These are phyloP conservation scores for Eremochloa ophiuroides DNA, from an alignment of 176 grass and related monocot species.

Conservation along the genomic window DNA sequence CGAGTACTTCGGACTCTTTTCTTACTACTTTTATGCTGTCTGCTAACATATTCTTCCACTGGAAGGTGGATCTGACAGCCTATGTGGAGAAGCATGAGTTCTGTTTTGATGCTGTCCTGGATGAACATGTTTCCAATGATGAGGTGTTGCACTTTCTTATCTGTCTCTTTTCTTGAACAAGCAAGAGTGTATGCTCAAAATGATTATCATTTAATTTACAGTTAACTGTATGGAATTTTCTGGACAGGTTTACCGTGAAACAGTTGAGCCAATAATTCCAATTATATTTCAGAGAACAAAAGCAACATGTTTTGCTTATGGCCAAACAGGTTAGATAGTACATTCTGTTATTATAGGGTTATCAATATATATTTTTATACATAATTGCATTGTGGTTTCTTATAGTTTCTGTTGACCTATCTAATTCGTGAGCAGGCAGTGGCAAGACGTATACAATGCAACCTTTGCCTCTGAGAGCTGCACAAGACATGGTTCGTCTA, in stretches of 20 bases:
- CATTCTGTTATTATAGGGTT: slow-evolving; percentile 4
- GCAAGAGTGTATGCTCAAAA: background rate
- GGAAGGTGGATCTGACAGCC: slow-evolving; percentile 95
- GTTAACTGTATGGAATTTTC: slow-evolving; percentile 22
- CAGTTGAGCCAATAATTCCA: slow-evolving; percentile 96
- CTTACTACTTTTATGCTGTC: background rate
- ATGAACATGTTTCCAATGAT: slow-evolving; percentile 88
- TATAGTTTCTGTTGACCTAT: background rate
- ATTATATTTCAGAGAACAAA: slow-evolving; percentile 98
- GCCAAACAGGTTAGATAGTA: slow-evolving; percentile 79
- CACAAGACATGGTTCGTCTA: slow-evolving; percentile 75
- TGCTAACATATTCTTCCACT: slow-evolving; percentile 42
- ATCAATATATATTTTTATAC: slow-evolving; percentile 5
- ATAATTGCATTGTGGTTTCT: background rate
- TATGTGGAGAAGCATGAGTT: slow-evolving; percentile 97
- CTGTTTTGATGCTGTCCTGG: slow-evolving; percentile 95
- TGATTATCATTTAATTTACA: slow-evolving; percentile 6
- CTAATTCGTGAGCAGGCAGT: slow-evolving; percentile 66
- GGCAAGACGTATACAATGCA: slow-evolving; percentile 99
- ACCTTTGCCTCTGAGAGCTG: slow-evolving; percentile 88
- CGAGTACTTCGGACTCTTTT: background rate
- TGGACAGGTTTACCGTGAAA: slow-evolving; percentile 84
- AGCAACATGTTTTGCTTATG: slow-evolving; percentile 99
- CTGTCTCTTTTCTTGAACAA: background rate
- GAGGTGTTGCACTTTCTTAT: slow-evolving; percentile 59